Conservation (phyloP, 1,139 yeast species). For the Suhomyces coccinellae region DNA sequence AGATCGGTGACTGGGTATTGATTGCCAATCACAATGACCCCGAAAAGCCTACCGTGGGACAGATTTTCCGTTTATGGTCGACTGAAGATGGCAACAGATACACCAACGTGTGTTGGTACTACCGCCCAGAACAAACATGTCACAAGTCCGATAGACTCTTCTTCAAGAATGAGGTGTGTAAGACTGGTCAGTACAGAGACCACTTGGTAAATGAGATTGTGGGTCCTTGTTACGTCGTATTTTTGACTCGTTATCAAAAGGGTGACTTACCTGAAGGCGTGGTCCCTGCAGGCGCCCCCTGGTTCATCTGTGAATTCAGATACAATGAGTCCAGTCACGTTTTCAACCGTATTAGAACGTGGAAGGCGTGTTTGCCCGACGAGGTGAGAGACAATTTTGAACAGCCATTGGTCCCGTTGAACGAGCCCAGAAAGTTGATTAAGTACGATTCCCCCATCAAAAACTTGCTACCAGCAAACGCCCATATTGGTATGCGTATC, state of each 20-base stretch:
- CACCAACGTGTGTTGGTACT: constrained; percentile 96
- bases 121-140: constrained; percentile 96
- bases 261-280: constrained; percentile 80
- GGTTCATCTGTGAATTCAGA: constrained; percentile 93
- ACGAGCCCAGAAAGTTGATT: constrained; percentile 63
- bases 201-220: constrained; percentile 84
- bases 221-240: constrained; percentile 93
- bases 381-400: constrained; percentile 87
- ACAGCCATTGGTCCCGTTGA: constrained; percentile 62
- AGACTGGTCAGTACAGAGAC: constrained; percentile 95
- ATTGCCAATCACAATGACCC: constrained; percentile 85
- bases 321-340: constrained; percentile 88
- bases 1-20: constrained; percentile 94
- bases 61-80: constrained; percentile 90
- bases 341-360: constrained; percentile 92
- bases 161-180: constrained; percentile 91
- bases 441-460: constrained; percentile 83
- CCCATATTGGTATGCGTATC: constrained; percentile 68
- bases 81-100: constrained; percentile 80
- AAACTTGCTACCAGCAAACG: constrained; percentile 70
- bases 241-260: constrained; percentile 89
- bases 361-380: constrained; percentile 98
- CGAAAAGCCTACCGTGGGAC: constrained; percentile 88
- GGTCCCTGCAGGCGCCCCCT: constrained; percentile 71
- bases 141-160: constrained; percentile 88